Conservation (phyloP, 768 basidiomycete species). For the Serpula lacrymans region DNA sequence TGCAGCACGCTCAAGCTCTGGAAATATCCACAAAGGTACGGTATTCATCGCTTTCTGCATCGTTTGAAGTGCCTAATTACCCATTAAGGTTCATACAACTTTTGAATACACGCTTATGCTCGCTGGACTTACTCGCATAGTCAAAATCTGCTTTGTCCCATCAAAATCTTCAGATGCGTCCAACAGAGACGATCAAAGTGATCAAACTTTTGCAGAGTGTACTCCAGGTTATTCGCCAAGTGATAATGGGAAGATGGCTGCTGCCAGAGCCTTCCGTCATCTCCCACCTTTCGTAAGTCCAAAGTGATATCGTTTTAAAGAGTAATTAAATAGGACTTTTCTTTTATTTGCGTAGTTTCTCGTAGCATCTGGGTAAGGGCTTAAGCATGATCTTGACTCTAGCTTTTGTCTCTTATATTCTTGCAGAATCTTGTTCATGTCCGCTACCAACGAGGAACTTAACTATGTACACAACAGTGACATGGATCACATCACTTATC, state of each 20-base stretch:
- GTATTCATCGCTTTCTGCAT: background rate
- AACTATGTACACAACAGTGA: constrained; percentile 60
- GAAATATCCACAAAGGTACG: constrained; percentile 79
- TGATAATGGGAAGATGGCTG: constrained; percentile 28
- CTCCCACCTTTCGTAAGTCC: constrained; percentile 82
- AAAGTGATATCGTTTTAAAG: constrained; percentile 4
- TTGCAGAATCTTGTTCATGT: constrained; percentile 81
- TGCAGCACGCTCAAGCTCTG: constrained; percentile 80
- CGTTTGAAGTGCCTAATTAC: constrained; percentile 1
- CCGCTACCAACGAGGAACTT: constrained; percentile 90
- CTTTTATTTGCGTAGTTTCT: too few relatives aligned
- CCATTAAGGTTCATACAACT: constrained; percentile 65
- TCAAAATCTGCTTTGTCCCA: constrained; percentile 81
- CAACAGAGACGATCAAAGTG: constrained; percentile 56
- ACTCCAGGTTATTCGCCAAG: too few relatives aligned
- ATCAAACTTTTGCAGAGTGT: constrained; percentile 66
- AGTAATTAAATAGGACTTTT: too few relatives aligned
- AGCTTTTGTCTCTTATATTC: constrained; percentile 1
- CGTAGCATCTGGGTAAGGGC: constrained; percentile 64
- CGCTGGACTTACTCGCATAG: constrained; percentile 74
- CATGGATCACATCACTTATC: constrained; percentile 92
- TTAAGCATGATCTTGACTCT: background rate
- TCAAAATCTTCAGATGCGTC: constrained; percentile 30
- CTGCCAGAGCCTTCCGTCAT: constrained; percentile 71
- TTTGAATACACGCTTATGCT: constrained; percentile 87